Conservation (phyloP, 1,139 yeast species). For the Candida glucosophila region DNA sequence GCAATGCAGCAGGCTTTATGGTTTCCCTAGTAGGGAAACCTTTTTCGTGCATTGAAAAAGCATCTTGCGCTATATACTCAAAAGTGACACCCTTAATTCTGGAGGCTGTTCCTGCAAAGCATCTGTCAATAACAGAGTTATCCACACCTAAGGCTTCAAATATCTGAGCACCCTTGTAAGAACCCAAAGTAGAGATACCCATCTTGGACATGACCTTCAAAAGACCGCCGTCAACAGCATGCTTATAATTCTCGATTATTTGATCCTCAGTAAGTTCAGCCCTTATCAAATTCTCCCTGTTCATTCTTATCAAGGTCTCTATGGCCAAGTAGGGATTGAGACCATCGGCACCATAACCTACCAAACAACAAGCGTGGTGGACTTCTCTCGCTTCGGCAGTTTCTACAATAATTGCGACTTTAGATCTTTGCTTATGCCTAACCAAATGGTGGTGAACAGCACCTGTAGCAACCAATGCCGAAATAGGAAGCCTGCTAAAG, state of each 20-base stretch:
- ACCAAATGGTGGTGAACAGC: slow-evolving; percentile 96
- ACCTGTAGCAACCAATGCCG: slow-evolving; percentile 92
- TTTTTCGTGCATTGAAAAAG: slow-evolving; percentile 84
- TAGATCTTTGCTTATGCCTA: slow-evolving; percentile 91
- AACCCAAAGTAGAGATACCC: slow-evolving; percentile 97
- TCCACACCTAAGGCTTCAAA: slow-evolving; percentile 96
- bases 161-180: slow-evolving; percentile 97
- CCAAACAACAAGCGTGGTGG: slow-evolving; percentile 88
- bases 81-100: slow-evolving; percentile 94
- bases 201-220: slow-evolving; percentile 96
- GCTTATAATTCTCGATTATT: slow-evolving; percentile 68
- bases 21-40: slow-evolving; percentile 80
- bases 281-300: slow-evolving; percentile 67
- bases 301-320: slow-evolving; percentile 82
- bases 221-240: slow-evolving; percentile 82
- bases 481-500: slow-evolving; percentile 63
- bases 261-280: slow-evolving; percentile 46
- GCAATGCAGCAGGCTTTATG: slow-evolving; percentile 63
- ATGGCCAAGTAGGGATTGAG: slow-evolving; percentile 89
- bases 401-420: slow-evolving; percentile 84
- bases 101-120: slow-evolving; percentile 96
- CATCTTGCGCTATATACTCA: slow-evolving; percentile 94
- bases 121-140: slow-evolving; percentile 87
- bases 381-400: slow-evolving; percentile 98
- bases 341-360: slow-evolving; percentile 97